Evolutionary conservation across 2,329 filamentous ascomycete species (phyloP).

Genomic region (Fusarium sp.): DNA sequence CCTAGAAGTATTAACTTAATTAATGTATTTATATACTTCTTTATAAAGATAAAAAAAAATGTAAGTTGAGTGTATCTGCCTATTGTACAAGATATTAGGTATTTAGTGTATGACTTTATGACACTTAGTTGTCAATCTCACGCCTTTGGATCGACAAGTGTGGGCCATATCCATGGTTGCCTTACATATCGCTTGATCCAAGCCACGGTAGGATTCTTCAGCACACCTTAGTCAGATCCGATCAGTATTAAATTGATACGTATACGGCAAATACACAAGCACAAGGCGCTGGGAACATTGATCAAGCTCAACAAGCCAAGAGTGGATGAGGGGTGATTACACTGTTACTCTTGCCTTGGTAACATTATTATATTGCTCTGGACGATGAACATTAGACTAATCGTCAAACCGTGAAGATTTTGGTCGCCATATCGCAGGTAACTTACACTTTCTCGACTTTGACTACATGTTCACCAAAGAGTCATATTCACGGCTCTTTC

Average conservation of each 20-base stretch:
- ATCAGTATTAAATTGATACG: not conserved
- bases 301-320: not conserved
- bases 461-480: not conserved
- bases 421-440: too few relatives aligned
- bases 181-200: not conserved
- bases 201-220: not conserved
- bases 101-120: not conserved
- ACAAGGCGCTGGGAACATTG: not conserved
- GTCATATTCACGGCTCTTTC: not conserved
- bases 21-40: not conserved
- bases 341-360: not conserved
- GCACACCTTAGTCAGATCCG: not conserved
- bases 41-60: too few relatives aligned
- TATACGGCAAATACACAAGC: not conserved
- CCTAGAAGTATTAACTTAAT: too few relatives aligned
- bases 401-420: not conserved
- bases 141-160: slow-evolving; percentile 39
- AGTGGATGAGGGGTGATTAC: not conserved
- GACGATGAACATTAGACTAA: not conserved
- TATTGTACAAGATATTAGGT: not conserved
- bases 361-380: not conserved
- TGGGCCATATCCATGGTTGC: slow-evolving; percentile 2
- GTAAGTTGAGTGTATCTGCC: not conserved
- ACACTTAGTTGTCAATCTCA: not conserved
- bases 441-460: not conserved